These are phyloP conservation scores for Exophiala dermatitidis DNA, from an alignment of 2,329 filamentous ascomycete genomes.

Conservation along the genomic window DNA sequence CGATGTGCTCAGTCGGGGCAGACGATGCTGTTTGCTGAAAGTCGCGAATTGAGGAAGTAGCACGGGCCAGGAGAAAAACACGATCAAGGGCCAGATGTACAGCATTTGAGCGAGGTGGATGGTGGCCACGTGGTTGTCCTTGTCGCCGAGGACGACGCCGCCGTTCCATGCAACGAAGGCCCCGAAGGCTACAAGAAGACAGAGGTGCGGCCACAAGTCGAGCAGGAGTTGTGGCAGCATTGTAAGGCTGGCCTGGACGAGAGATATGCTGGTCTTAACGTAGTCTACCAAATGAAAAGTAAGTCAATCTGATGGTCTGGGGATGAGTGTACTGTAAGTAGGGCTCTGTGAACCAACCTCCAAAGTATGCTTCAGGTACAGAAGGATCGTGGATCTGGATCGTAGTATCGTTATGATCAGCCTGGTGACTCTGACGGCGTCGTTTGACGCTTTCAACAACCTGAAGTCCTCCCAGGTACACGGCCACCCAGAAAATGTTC, in stretches of 20 bases:
- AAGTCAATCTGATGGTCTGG: neutral
- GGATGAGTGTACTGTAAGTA: neutral
- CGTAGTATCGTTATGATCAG: too few species aligned
- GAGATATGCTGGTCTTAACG: constrained; percentile 45
- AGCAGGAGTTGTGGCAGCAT: constrained; percentile 30
- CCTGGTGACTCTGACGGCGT: too few species aligned
- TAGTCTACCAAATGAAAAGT: constrained; percentile 26
- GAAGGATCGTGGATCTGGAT: constrained; percentile 44
- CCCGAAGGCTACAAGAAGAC: constrained; percentile 60
- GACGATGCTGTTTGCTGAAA: constrained; percentile 28
- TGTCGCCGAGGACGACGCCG: constrained; percentile 91
- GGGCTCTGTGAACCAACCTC: constrained; percentile 36
- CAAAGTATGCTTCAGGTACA: constrained; percentile 42
- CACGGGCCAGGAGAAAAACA: constrained; percentile 82
- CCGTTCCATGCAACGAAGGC: constrained; percentile 80
- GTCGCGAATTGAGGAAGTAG: constrained; percentile 47
- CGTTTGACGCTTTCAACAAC: constrained; percentile 31
- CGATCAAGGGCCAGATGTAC: constrained; percentile 85
- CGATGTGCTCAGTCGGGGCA: constrained; percentile 37
- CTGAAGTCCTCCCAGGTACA: constrained; percentile 42
- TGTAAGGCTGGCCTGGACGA: constrained; percentile 48
- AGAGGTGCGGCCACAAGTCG: constrained; percentile 45
- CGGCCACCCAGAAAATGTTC: constrained; percentile 86
- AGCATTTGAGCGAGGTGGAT: constrained; percentile 87
- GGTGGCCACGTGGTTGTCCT: constrained; percentile 85